These are phyloP conservation scores for Paraphoma sp. DNA, from an alignment of 2,329 filamentous ascomycete species.

Conservation along the genomic window DNA sequence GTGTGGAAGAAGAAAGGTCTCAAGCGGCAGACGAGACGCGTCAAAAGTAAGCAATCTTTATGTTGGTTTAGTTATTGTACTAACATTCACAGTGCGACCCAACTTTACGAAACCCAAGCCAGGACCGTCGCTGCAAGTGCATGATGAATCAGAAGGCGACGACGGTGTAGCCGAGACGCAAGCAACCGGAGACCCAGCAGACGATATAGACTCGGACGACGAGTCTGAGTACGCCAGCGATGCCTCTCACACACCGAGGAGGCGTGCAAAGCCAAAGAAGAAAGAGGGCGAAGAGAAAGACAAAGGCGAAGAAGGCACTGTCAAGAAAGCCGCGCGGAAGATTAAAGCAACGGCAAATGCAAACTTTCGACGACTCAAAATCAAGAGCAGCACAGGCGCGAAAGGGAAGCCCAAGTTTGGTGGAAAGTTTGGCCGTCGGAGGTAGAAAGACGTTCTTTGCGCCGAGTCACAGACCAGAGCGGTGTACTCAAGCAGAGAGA, in stretches of 20 bases:
- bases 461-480: not conserved
- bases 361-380: constrained; percentile 58
- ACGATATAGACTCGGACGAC: constrained; percentile 42
- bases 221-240: constrained; percentile 53
- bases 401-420: constrained; percentile 36
- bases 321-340: constrained; percentile 52
- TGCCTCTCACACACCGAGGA: constrained; percentile 43
- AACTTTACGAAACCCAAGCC: constrained; percentile 53
- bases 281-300: constrained; percentile 11
- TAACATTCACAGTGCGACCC: constrained; percentile 48
- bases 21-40: constrained; percentile 76
- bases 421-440: constrained; percentile 41
- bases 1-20: constrained; percentile 84
- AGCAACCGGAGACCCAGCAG: constrained; percentile 41
- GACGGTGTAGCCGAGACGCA: constrained; percentile 47
- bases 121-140: constrained; percentile 22
- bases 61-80: not conserved
- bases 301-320: constrained; percentile 31
- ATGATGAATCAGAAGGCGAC: constrained; percentile 44
- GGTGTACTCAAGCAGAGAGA: not conserved
- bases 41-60: constrained; percentile 58
- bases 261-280: constrained; percentile 31
- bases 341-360: constrained; percentile 56
- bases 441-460: constrained; percentile 11
- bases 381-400: constrained; percentile 54